Conservation (phyloP, 2,329 filamentous ascomycete species). For the Ramularia endophylla region DNA sequence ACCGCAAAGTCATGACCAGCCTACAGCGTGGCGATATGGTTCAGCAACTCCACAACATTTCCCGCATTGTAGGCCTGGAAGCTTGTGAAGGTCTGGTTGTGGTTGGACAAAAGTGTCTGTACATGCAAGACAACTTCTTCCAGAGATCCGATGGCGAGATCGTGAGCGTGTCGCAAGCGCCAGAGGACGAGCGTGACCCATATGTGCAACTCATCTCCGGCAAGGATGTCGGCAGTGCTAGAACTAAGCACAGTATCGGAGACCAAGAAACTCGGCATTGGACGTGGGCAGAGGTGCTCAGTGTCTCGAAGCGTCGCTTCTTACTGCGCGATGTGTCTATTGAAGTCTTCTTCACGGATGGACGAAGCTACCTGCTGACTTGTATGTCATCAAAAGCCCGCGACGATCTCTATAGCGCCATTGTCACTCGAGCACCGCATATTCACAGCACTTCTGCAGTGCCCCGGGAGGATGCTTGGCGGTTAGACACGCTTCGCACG, state of each 20-base stretch:
- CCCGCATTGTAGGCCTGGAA: conserved; percentile 86
- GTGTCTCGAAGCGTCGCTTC: conserved; percentile 91
- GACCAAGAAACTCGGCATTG: conserved; percentile 85
- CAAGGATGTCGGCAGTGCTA: conserved; percentile 57
- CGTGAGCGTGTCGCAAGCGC: conserved; percentile 92
- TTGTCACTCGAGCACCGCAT: conserved; percentile 74
- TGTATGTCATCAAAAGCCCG: conserved; percentile 66
- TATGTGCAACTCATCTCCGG: conserved; percentile 92
- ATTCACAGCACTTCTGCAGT: conserved; percentile 55
- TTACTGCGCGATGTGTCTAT: conserved; percentile 91
- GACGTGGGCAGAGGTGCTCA: conserved; percentile 92
- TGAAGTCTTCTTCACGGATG: conserved; percentile 97
- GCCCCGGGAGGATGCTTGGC: conserved; percentile 81
- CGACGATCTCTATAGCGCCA: conserved; percentile 73
- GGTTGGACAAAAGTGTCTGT: conserved; percentile 83
- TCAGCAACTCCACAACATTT: conserved; percentile 91
- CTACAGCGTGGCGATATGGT: conserved; percentile 87
- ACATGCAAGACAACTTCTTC: conserved; percentile 95
- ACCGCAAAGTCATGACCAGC: conserved; percentile 93
- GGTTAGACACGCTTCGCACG: conserved; percentile 75
- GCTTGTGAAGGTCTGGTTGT: conserved; percentile 91
- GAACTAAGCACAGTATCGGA: conserved; percentile 38
- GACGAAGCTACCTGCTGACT: conserved; percentile 88
- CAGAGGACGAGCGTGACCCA: conserved; percentile 83
- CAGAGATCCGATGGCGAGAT: conserved; percentile 94